A percentile compares a stretch with the other conserved stretches of the same genome.
phyloP scores from a whole-genome alignment of 495 filamentous ascomycete species.

The Penicillium odoratum region DNA sequence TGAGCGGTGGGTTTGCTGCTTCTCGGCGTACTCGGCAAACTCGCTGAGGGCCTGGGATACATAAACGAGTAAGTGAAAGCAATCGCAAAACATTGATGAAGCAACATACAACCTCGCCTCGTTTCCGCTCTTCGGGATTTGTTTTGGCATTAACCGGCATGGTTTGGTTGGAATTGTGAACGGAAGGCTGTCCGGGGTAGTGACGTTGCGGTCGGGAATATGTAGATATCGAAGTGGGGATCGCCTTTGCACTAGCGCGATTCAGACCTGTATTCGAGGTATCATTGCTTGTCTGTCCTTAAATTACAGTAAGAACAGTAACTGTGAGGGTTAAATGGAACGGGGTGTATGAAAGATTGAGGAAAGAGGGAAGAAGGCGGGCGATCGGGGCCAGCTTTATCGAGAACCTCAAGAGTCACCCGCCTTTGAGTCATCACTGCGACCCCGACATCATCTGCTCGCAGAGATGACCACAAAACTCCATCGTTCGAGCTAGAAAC shows the following conservation, averaged over 20 bases:
- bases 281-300: conserved; percentile 40
- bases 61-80: conserved; percentile 9
- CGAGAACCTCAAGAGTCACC: conserved; percentile 34
- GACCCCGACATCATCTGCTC: conserved; percentile 5
- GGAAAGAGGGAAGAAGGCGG: conserved; percentile 2
- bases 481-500: conserved; percentile 11
- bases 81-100: not conserved
- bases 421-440: conserved; percentile 30
- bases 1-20: conserved; percentile 77
- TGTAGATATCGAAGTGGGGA: conserved; percentile 12
- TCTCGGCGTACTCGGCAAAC: conserved; percentile 96
- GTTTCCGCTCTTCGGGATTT: conserved; percentile 71
- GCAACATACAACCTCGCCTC: conserved; percentile 74
- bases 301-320: conserved; percentile 7
- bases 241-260: conserved; percentile 27
- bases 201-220: conserved; percentile 28
- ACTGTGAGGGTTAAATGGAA: conserved; percentile 6
- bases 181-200: conserved; percentile 16
- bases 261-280: conserved; percentile 46
- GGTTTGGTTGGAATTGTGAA: conserved; percentile 10
- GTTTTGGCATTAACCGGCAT: conserved; percentile 54
- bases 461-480: conserved; percentile 1
- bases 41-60: conserved; percentile 78
- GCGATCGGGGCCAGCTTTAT: conserved; percentile 36
- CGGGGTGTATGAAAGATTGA: not conserved